Base-by-base conservation (phyloP, 139 green algal genomes). In the Astrephomene gubernaculifera region DNA sequence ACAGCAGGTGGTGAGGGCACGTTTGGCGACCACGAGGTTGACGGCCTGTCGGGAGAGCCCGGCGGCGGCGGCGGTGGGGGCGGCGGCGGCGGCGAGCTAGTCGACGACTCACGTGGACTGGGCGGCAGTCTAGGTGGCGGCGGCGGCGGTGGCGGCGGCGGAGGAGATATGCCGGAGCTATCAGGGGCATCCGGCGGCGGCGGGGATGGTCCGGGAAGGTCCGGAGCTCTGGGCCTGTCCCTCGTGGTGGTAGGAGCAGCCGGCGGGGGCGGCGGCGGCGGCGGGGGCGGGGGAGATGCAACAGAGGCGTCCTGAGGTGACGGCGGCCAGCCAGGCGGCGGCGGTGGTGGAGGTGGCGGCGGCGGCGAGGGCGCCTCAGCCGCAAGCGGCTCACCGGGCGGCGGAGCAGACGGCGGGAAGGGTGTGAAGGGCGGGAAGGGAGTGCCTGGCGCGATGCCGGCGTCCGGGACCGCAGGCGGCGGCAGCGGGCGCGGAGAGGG, bases 201-300 rank as follows among this genome's bases (percentile, higher is more conserved):
- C 0, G 75, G 57, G 1, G 75, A 57, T 53, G 74, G 74, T 0
- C 53, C 53, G 25, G 74, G 74, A 29, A n/a, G 44, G 3, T n/a
- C n/a, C n/a, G n/a, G n/a, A n/a, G n/a, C n/a, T n/a, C n/a, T n/a
- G n/a, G n/a, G n/a, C n/a, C n/a, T n/a, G n/a, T n/a, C n/a, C n/a
- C 31, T 67, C 1, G 12, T 24, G 22, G 60, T 27, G 60, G 27
- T 36, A 36, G 14, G 27, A 36, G 60, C 27, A 27, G 72, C 14
- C 31, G 33, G 24, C 33, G 72, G 72, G 14, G 72, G 72, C 29
- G 75, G 57, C 0, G 75, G 57, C 2, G 75, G 75, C 74, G 74
- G 74, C 3, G 74, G 74, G 25, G 74, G 74, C 44, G 44, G 44
- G 3, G 44, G 29, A 29, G 71, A 44, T 5, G 71, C n/a, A 27